Percentiles rank a stretch among this genome's conserved stretches.
These are phyloP conservation scores for Penicillium nordicum DNA, from an alignment of 2,329 filamentous ascomycete genomes.

Conservation along the genomic window DNA sequence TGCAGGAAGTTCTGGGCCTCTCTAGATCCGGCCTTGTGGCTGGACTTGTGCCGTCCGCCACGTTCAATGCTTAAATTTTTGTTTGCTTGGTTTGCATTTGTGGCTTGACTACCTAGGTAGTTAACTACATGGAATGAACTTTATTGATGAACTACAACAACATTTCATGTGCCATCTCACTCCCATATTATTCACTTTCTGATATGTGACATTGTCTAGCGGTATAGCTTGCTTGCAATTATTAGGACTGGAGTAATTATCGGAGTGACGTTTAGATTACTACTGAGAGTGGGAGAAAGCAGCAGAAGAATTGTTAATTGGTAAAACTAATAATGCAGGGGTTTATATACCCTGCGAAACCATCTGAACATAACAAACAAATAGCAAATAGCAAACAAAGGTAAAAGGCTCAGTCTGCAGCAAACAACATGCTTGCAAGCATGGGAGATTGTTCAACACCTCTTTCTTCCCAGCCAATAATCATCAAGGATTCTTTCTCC, in stretches of 20 bases:
- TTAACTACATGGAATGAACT: no score
- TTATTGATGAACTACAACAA: no score
- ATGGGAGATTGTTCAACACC: no score
- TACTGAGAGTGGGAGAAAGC: no score
- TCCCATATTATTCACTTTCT: not conserved
- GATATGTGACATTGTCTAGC: not conserved
- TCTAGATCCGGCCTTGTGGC: slow-evolving; percentile 11
- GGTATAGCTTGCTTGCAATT: not conserved
- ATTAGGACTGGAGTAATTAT: not conserved
- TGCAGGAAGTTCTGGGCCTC: slow-evolving; percentile 29
- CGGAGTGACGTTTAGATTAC: not conserved
- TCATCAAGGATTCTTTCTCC: not conserved
- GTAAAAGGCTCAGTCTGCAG: no score
- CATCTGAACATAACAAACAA: no score
- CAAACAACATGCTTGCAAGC: no score
- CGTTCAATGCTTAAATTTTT: not conserved
- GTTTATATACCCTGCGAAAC: no score
- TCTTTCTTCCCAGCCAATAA: not conserved
- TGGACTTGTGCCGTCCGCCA: not conserved
- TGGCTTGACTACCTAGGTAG: no score
- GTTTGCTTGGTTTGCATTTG: not conserved
- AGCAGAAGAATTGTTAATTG: no score
- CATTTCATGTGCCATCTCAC: not conserved
- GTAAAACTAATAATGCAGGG: no score
- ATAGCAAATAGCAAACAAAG: no score